phyloP scores from a whole-genome alignment of 2,329 filamentous ascomycete genomes.

The Cladosporium sp. region DNA sequence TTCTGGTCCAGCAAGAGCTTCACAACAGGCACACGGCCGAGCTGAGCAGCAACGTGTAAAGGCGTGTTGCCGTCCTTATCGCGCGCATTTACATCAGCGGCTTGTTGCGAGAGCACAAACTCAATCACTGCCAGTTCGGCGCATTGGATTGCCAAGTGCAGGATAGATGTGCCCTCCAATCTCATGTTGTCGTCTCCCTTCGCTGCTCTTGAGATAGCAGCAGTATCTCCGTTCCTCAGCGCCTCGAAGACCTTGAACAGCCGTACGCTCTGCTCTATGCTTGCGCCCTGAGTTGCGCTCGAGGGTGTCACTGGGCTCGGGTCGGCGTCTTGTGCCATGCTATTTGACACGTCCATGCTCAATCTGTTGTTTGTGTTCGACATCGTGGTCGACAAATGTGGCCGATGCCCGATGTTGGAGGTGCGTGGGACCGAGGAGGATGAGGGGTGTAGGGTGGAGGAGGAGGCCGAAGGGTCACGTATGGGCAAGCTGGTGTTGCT shows the following conservation, averaged over 20 bases:
- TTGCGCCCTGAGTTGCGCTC: slow-evolving; percentile 42
- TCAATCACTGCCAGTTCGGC: slow-evolving; percentile 91
- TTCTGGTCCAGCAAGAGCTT: slow-evolving; percentile 79
- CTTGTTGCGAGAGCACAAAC: slow-evolving; percentile 75
- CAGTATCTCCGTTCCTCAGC: slow-evolving; percentile 84
- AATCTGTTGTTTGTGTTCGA: slow-evolving; percentile 30
- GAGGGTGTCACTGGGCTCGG: slow-evolving; percentile 27
- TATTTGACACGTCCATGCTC: slow-evolving; percentile 22
- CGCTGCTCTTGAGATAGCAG: slow-evolving; percentile 83
- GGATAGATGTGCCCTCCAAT: slow-evolving; percentile 81
- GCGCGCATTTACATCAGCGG: slow-evolving; percentile 75
- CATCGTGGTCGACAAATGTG: slow-evolving; percentile 42
- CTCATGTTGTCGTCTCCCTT: slow-evolving; percentile 49
- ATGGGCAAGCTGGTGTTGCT: slow-evolving; percentile 70
- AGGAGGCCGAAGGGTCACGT: slow-evolving; percentile 2
- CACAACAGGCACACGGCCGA: slow-evolving; percentile 80
- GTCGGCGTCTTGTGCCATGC: slow-evolving; percentile 16
- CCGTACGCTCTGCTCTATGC: slow-evolving; percentile 87
- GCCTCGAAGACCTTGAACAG: slow-evolving; percentile 95
- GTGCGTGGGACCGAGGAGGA: slow-evolving; percentile 17
- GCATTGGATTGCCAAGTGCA: slow-evolving; percentile 94
- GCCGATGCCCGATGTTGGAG: slow-evolving; percentile 32
- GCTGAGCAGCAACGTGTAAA: slow-evolving; percentile 80
- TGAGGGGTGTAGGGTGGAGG: slow-evolving; percentile 17
- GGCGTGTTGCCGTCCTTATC: slow-evolving; percentile 95